A percentile compares a stretch with the other conserved stretches of the same genome.
These are phyloP conservation scores for Wickerhamomyces bovis DNA, from an alignment of 805 yeast species.

Conservation along the genomic window DNA sequence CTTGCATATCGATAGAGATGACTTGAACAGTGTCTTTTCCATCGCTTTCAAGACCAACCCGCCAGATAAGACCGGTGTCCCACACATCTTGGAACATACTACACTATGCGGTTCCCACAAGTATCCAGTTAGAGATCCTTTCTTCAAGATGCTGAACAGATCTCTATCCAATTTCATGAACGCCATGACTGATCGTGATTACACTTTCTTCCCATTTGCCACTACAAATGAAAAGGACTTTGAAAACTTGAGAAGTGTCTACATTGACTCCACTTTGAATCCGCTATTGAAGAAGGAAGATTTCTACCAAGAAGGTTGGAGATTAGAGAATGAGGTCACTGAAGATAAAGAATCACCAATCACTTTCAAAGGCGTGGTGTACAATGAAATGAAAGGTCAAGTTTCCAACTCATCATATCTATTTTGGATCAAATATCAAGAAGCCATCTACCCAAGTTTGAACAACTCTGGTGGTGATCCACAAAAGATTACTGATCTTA, in stretches of 20 bases:
- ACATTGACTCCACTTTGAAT: slow-evolving; percentile 78
- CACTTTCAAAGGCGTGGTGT: slow-evolving; percentile 89
- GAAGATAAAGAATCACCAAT: slow-evolving; percentile 56
- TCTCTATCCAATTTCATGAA: slow-evolving; percentile 97
- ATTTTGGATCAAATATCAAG: slow-evolving; percentile 79
- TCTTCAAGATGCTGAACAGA: slow-evolving; percentile 92
- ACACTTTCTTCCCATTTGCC: slow-evolving; percentile 93
- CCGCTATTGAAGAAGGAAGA: slow-evolving; percentile 77
- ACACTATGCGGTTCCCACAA: slow-evolving; percentile 90
- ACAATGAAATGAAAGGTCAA: slow-evolving; percentile 98
- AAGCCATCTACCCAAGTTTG: slow-evolving; percentile 75
- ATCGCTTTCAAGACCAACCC: slow-evolving; percentile 92
- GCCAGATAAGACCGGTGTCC: slow-evolving; percentile 91
- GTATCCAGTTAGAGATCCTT: slow-evolving; percentile 94
- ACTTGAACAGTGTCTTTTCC: slow-evolving; percentile 81
- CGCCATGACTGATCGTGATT: slow-evolving; percentile 98
- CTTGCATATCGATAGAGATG: slow-evolving; percentile 79
- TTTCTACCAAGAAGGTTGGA: slow-evolving; percentile 96
- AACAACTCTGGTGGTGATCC: slow-evolving; percentile 97
- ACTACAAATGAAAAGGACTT: slow-evolving; percentile 85
- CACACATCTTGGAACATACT: slow-evolving; percentile 94
- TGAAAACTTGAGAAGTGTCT: slow-evolving; percentile 78
- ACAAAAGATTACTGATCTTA: slow-evolving; percentile 60
- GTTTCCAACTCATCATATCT: slow-evolving; percentile 82
- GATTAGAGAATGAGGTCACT: slow-evolving; percentile 68